Percentiles rank a stretch among this genome's conserved stretches.
phyloP scores from a whole-genome alignment of 2,329 filamentous ascomycete genomes.

The Thermothelomyces thermophilus region DNA sequence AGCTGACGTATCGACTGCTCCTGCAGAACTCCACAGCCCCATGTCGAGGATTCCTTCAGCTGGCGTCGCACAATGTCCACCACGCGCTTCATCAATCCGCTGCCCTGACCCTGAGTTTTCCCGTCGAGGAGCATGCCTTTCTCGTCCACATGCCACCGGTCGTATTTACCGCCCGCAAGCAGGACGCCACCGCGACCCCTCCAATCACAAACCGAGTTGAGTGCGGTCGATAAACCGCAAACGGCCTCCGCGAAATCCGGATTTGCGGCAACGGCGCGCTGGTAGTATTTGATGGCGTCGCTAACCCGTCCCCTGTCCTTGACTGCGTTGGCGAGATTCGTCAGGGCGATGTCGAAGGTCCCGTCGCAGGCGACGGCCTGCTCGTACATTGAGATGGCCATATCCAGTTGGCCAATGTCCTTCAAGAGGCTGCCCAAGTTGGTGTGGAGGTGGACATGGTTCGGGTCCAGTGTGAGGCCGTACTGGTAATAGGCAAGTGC shows the following conservation, averaged over 20 bases:
- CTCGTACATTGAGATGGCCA: constrained; percentile 96
- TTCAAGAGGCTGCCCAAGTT: constrained; percentile 93
- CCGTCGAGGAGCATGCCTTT: constrained; percentile 76
- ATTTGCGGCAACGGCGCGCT: constrained; percentile 81
- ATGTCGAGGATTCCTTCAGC: constrained; percentile 74
- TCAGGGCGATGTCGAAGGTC: constrained; percentile 94
- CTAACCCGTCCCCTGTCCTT: constrained; percentile 91
- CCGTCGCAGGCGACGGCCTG: constrained; percentile 85
- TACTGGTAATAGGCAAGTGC: constrained; percentile 95
- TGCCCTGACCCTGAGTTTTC: constrained; percentile 50
- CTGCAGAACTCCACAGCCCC: constrained; percentile 69
- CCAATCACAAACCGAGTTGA: constrained; percentile 98
- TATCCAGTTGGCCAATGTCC: constrained; percentile 86
- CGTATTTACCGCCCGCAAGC: constrained; percentile 63
- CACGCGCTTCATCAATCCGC: constrained; percentile 84
- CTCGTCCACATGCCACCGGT: constrained; percentile 90
- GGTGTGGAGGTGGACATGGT: constrained; percentile 93
- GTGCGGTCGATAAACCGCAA: constrained; percentile 85
- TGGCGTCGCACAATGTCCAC: constrained; percentile 87
- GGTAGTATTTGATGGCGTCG: constrained; percentile 90
- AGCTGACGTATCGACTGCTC: constrained; percentile 47
- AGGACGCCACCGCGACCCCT: constrained; percentile 78
- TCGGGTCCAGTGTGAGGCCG: constrained; percentile 74
- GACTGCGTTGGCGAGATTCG: constrained; percentile 93
- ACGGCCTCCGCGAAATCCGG: constrained; percentile 96